Evolutionary conservation across 306 rosid genomes (phyloP).

Genomic region (Cucumis hystrix): DNA sequence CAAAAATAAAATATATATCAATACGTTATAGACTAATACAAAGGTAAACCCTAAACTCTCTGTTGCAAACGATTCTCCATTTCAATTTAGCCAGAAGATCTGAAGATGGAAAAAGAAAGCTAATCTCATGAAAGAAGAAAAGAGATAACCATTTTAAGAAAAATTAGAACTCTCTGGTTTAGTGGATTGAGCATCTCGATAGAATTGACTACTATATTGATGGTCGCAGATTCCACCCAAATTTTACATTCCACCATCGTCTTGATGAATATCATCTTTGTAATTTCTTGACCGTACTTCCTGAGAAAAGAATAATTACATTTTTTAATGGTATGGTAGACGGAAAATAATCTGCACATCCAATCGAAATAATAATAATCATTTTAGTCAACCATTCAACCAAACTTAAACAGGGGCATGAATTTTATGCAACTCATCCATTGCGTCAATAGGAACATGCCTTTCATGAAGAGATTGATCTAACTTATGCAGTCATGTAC

Average conservation of each 20-base stretch:
- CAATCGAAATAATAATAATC: neutral
- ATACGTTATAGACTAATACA: neutral
- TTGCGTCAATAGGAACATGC: neutral
- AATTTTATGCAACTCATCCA: neutral
- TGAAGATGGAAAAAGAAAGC: neutral
- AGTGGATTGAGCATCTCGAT: constrained; percentile 44
- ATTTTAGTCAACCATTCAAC: neutral
- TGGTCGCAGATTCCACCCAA: constrained; percentile 39
- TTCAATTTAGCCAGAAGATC: neutral
- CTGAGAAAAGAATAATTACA: constrained; percentile 13
- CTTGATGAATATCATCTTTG: constrained; percentile 47
- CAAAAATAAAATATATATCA: neutral
- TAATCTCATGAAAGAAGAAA: neutral
- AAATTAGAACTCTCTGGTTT: constrained; percentile 37
- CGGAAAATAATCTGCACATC: neutral
- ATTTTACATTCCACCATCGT: constrained; percentile 48
- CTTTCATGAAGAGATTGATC: neutral
- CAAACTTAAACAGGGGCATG: neutral
- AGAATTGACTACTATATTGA: constrained; percentile 35
- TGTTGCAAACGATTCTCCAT: neutral
- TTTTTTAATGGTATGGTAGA: neutral
- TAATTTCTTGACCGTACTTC: constrained; percentile 36
- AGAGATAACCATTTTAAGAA: constrained; percentile 30
- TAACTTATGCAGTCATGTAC: neutral
- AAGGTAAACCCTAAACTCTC: neutral